Percentiles rank a stretch among this genome's conserved stretches.
These are phyloP conservation scores for Bocquillonia castaneifolia DNA, from an alignment of 441 rosid genomes.

Conservation along the genomic window DNA sequence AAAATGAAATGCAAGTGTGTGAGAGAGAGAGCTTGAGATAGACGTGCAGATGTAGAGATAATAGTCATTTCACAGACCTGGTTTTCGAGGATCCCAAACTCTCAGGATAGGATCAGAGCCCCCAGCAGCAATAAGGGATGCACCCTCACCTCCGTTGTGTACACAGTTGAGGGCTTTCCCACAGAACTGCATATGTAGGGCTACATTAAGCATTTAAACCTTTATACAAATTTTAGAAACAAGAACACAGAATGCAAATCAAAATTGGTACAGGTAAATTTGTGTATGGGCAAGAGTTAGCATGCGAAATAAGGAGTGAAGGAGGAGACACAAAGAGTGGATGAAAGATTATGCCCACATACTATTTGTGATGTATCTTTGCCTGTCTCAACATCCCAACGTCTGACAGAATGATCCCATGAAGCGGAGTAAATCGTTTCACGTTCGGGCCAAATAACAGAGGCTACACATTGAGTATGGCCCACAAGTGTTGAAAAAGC, in stretches of 20 bases:
- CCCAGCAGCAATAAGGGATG: constrained; percentile 81
- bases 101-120: constrained; percentile 89
- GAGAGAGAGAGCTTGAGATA: background rate
- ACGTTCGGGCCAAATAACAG: constrained; percentile 75
- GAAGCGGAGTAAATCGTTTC: constrained; percentile 76
- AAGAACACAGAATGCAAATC: background rate
- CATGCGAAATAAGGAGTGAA: background rate
- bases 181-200: constrained; percentile 47
- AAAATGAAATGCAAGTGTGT: constrained; percentile 21
- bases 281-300: background rate
- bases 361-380: constrained; percentile 69
- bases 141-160: constrained; percentile 90
- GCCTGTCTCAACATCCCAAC: constrained; percentile 87
- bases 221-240: background rate
- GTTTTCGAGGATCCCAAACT: constrained; percentile 98
- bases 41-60: background rate
- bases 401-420: constrained; percentile 91
- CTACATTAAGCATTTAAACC: constrained; percentile 14
- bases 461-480: constrained; percentile 79
- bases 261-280: no score
- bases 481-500: constrained; percentile 74
- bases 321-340: constrained; percentile 11
- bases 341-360: constrained; percentile 27
- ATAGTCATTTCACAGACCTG: constrained; percentile 44
- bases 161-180: constrained; percentile 81